phyloP scores from a whole-genome alignment of 1,139 yeast species.

The Protomyces gravidus region DNA sequence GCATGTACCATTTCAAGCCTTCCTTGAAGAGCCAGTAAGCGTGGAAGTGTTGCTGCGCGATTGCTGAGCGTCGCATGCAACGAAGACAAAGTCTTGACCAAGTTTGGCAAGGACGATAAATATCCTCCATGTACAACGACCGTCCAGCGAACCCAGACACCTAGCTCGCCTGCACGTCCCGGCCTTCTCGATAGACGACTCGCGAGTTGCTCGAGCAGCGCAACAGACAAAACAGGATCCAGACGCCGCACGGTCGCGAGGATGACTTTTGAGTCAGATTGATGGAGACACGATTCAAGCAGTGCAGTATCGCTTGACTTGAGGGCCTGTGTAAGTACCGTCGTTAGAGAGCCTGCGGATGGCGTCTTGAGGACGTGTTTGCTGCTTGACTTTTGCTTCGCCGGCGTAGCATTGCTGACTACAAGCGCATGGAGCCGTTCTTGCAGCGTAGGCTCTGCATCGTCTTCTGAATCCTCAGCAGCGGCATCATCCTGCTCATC shows the following conservation, averaged over 20 bases:
- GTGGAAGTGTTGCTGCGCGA: conserved; percentile 71
- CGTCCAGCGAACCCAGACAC: conserved; percentile 91
- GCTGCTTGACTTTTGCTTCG: conserved; percentile 28
- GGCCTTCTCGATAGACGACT: conserved; percentile 72
- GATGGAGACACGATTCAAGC: conserved; percentile 70
- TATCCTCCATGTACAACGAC: conserved; percentile 87
- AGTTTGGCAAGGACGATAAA: conserved; percentile 63
- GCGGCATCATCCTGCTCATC: conserved; percentile 49
- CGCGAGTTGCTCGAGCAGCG: conserved; percentile 73
- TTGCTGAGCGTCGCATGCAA: conserved; percentile 71
- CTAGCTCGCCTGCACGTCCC: conserved; percentile 66
- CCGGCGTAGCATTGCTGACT: conserved; percentile 37
- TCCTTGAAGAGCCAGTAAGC: conserved; percentile 77
- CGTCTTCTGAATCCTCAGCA: conserved; percentile 37
- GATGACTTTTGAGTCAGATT: conserved; percentile 68
- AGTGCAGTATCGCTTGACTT: conserved; percentile 44
- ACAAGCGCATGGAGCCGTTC: conserved; percentile 45
- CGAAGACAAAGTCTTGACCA: conserved; percentile 63
- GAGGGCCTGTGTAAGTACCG: conserved; percentile 45
- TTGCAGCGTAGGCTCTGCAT: conserved; percentile 42
- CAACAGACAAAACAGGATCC: conserved; percentile 68
- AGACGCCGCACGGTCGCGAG: conserved; percentile 66
- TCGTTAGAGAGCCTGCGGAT: conserved; percentile 42
- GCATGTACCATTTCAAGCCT: conserved; percentile 67
- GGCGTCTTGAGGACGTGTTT: conserved; percentile 19